These are phyloP conservation scores for Mycena crocata DNA, from an alignment of 768 basidiomycete genomes.

Conservation along the genomic window DNA sequence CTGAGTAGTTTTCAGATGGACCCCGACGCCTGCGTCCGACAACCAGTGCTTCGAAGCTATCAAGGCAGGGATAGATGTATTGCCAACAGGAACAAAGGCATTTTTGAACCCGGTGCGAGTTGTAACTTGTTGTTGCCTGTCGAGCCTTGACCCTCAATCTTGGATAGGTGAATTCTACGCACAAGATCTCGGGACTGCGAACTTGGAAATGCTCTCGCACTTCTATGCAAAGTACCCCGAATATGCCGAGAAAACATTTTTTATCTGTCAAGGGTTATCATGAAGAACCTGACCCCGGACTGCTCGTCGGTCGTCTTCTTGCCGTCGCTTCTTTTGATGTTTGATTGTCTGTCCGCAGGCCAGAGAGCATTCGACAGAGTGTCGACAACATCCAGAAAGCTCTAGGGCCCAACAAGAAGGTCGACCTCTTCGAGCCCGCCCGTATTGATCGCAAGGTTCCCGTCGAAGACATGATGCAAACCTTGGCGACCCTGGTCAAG, in stretches of 20 bases:
- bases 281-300: not conserved
- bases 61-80: too few species aligned
- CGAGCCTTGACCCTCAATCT: too few species aligned
- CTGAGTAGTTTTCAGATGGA: too few species aligned
- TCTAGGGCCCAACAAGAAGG: conserved; percentile 62
- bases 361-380: conserved; percentile 41
- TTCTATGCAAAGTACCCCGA: conserved; percentile 61
- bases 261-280: conserved; percentile 47
- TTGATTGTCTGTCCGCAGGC: not conserved
- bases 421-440: conserved; percentile 71
- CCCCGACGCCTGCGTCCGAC: too few species aligned
- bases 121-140: too few species aligned
- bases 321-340: not conserved
- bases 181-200: conserved; percentile 2
- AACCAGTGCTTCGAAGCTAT: too few species aligned
- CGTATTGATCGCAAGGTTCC: conserved; percentile 55
- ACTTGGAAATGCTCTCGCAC: conserved; percentile 57
- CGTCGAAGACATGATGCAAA: conserved; percentile 58
- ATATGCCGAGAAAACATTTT: conserved; percentile 47
- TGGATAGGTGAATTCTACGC: conserved; percentile 28
- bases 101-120: too few species aligned
- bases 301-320: conserved; percentile 16
- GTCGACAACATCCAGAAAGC: conserved; percentile 56
- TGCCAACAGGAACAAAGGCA: too few species aligned
- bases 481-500: conserved; percentile 57